These are phyloP conservation scores for Lyophyllum shimeji DNA, from an alignment of 768 basidiomycete species.

Conservation along the genomic window DNA sequence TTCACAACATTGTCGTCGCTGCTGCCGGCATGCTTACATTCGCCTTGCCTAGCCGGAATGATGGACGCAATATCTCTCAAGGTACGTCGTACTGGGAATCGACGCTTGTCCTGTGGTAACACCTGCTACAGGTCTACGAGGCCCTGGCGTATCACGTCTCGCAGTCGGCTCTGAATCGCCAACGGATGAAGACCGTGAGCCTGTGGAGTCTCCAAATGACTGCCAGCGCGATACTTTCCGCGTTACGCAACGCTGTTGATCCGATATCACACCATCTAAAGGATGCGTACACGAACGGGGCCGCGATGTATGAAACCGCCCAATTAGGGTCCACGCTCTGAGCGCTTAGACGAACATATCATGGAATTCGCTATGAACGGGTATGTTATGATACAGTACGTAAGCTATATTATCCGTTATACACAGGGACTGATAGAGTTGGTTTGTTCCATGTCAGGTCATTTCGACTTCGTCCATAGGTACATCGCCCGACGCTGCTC, in stretches of 20 bases:
- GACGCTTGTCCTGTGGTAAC: background rate
- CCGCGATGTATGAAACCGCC: constrained; percentile 18
- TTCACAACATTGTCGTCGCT: background rate
- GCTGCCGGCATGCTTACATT: constrained; percentile 15
- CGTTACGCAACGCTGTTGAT: constrained; percentile 75
- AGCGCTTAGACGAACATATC: background rate
- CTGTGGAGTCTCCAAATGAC: constrained; percentile 96
- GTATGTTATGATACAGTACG: background rate
- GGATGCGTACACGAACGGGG: constrained; percentile 41
- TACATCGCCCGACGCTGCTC: constrained; percentile 1
- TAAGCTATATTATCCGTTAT: background rate
- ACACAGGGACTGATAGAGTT: background rate
- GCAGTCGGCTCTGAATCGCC: constrained; percentile 83
- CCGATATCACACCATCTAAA: constrained; percentile 52
- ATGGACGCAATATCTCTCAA: constrained; percentile 89
- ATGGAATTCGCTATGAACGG: background rate
- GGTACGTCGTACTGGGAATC: constrained; percentile 34
- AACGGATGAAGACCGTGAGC: constrained; percentile 84
- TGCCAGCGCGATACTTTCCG: constrained; percentile 79
- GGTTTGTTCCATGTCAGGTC: background rate
- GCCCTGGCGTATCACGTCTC: constrained; percentile 95
- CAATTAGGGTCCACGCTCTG: constrained; percentile 13
- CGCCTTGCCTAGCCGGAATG: constrained; percentile 70
- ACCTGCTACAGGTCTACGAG: constrained; percentile 64
- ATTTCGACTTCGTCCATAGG: background rate